Evolutionary conservation across 257 asterid genomes (phyloP).

Genomic region (Solanum ahanhuiri): DNA sequence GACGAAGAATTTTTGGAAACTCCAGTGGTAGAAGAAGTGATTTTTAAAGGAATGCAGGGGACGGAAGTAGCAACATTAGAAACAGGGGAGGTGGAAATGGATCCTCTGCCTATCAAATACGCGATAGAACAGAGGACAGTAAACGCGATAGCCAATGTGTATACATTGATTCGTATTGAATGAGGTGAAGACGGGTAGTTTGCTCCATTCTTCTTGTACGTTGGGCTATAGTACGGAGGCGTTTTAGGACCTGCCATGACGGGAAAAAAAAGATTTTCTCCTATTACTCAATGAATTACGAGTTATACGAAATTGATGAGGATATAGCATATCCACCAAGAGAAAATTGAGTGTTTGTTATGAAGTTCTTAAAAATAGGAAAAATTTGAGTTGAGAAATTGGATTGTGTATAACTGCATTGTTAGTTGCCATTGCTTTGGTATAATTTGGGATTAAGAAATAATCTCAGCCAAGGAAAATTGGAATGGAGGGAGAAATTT

Average conservation of each 20-base stretch:
- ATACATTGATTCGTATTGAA: not conserved
- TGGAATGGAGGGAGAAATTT: not conserved
- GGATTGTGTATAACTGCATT: not conserved
- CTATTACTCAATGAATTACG: no score
- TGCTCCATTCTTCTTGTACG: not conserved
- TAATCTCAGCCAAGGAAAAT: not conserved
- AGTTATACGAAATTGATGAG: not conserved
- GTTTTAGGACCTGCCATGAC: not conserved
- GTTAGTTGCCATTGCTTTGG: not conserved
- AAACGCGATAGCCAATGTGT: not conserved
- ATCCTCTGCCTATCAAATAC: not conserved
- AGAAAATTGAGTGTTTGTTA: not conserved
- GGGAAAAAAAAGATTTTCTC: not conserved
- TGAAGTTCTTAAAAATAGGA: not conserved
- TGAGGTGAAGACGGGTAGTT: not conserved
- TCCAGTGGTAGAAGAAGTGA: not conserved
- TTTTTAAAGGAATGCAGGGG: constrained; percentile 10
- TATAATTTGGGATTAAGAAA: not conserved
- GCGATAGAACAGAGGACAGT: not conserved
- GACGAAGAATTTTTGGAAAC: not conserved
- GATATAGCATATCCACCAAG: not conserved
- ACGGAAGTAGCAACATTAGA: not conserved
- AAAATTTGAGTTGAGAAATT: not conserved
- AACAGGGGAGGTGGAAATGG: not conserved
- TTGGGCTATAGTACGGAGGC: not conserved